phyloP scores from a whole-genome alignment of 495 filamentous ascomycete species.

The Aspergillus cristatus region DNA sequence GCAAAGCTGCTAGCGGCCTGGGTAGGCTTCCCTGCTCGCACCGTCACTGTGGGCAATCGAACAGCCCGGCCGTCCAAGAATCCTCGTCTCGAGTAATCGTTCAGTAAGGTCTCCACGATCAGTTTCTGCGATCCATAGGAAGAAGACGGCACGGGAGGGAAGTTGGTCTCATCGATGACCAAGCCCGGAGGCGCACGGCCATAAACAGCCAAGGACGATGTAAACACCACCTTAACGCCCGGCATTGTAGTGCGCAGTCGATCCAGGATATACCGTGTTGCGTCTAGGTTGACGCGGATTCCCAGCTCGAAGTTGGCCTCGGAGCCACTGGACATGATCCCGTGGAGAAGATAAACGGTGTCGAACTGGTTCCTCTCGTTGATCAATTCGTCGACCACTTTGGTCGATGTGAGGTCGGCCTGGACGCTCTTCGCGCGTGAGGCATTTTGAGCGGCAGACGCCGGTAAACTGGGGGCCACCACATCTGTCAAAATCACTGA shows the following conservation, averaged over 20 bases:
- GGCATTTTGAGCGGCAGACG: constrained; percentile 34
- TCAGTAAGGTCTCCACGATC: constrained; percentile 62
- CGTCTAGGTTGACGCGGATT: constrained; percentile 64
- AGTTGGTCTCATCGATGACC: constrained; percentile 45
- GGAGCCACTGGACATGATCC: constrained; percentile 73
- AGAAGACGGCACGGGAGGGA: constrained; percentile 54
- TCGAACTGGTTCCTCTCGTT: constrained; percentile 35
- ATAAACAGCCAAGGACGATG: constrained; percentile 53
- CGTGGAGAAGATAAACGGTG: constrained; percentile 71
- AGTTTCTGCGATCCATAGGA: constrained; percentile 77
- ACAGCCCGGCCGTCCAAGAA: constrained; percentile 58
- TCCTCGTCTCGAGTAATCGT: constrained; percentile 64
- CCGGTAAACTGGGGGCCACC: constrained; percentile 45
- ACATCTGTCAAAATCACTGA: constrained; percentile 59
- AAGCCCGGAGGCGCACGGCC: constrained; percentile 38
- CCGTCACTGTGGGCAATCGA: constrained; percentile 66
- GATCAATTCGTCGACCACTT: constrained; percentile 49
- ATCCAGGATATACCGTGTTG: constrained; percentile 56
- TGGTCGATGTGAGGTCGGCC: constrained; percentile 53
- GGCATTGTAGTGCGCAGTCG: constrained; percentile 46
- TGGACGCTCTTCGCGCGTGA: constrained; percentile 37
- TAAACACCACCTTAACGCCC: constrained; percentile 53
- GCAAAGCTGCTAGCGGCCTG: constrained; percentile 68
- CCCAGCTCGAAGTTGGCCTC: constrained; percentile 71
- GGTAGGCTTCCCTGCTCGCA: constrained; percentile 65